Evolutionary conservation across 2,329 filamentous ascomycete species (phyloP), one percentile per base, ranked within the genome.

Genomic region (Samsoniella hepiali): DNA sequence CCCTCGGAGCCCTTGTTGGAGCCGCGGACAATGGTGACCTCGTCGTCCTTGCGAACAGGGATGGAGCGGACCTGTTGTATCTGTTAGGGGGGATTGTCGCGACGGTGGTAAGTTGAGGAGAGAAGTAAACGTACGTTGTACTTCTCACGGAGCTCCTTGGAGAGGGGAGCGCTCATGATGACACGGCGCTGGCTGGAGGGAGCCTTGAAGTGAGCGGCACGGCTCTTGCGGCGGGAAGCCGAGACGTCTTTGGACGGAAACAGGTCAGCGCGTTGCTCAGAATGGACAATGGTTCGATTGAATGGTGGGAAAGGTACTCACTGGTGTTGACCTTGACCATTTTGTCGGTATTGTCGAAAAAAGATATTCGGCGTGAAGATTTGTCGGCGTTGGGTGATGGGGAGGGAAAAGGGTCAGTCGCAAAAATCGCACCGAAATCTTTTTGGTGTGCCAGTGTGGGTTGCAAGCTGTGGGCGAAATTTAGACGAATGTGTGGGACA

Each of bases 101-200:
- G 15, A 8, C 1, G 5, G 47, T 13, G 34, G 5, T 13, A n/a
- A n/a, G 45, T 44, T n/a, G 17, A 3, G 22, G 3, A 55, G 17
- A 29, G 9, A 42, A 34, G 22, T 10, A 7, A 40, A 78, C 90
- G 72, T 86, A 97, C 95, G 82, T 96, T 96, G 91, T 99, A 91
- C 89, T 99, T 95, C 84, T 97, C 93, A 78, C 93, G 90, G 79
- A 99, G 88, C 85, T 99, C 95, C 87, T 97, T 96, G 85, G 86
- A 91, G 73, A 97, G 87, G 75, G 91, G 91, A 72, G 95, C 93
- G 84, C 90, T 94, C 93, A 99, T 97, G 85, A 97, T 97, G 75
- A 89, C 86, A 79, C 95, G 92, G 82, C 95, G 93, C 78, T 91
- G 87, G 84, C 90, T 93, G 80, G 93, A 97, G 73, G 93, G 93